Evolutionary conservation across 163 green algal species (phyloP).

Genomic region (Prototheca wickerhamii): DNA sequence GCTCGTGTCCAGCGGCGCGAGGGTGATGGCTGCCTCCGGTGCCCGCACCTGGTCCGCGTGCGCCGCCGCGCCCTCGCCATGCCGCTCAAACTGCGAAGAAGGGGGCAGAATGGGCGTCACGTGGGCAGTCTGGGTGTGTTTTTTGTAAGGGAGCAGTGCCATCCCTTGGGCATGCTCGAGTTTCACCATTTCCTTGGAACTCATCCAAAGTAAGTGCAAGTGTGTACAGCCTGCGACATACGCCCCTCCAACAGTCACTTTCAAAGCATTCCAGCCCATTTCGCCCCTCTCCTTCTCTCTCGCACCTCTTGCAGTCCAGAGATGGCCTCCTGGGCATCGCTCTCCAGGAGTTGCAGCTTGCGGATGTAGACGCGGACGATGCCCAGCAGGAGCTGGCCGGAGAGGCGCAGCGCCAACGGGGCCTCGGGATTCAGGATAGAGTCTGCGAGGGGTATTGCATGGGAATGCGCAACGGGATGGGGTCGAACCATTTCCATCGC

Average conservation of each 20-base stretch:
- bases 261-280: not conserved
- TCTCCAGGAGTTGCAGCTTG: constrained; percentile 77
- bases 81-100: not conserved
- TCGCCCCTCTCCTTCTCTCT: not conserved
- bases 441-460: constrained; percentile 42
- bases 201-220: too few species aligned
- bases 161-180: too few species aligned
- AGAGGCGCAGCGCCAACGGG: constrained; percentile 84
- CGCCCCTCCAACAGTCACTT: too few species aligned
- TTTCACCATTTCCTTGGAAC: too few species aligned
- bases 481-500: not conserved
- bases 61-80: not conserved
- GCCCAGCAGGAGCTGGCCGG: constrained; percentile 90
- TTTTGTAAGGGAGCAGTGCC: too few species aligned
- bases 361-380: constrained; percentile 82
- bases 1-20: not conserved
- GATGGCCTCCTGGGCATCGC: constrained; percentile 77
- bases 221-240: too few species aligned
- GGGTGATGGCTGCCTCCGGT: constrained; percentile 8
- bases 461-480: not conserved
- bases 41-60: not conserved
- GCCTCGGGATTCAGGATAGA: constrained; percentile 85
- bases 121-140: too few species aligned
- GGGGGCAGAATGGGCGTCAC: not conserved
- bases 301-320: constrained; percentile 6